Evolutionary conservation across 169 alveolate genomes (phyloP), one percentile per base, ranked within the genome.

Genomic region (Eimeria brunetti): DNA sequence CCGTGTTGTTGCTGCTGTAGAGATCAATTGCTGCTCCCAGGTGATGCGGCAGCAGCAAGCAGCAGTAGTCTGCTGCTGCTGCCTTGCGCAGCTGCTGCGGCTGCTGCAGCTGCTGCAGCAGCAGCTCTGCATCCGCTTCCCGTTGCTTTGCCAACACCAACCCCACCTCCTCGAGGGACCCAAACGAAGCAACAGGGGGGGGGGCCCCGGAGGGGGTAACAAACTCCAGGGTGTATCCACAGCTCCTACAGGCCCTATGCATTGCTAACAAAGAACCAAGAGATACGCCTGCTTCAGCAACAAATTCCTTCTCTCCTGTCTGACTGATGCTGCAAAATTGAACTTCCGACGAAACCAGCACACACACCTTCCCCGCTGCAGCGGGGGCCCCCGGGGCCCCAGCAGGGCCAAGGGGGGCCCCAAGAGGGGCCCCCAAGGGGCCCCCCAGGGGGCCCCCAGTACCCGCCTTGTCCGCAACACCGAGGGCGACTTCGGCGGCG

Each of bases 21-120:
- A 91, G 91, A 67, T 91, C 95, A 3, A 81, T 44, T 60, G 92
- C 91, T 8, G 95, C 95, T n/a, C 95, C 95, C 44, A 91, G 86
- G 49, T 78, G 92, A 64, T 91, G 95, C 11, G 95, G 95, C 38
- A 91, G 30, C 46, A 91, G 95, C 88, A 91, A 69, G 86, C 95
- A 86, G 41, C 64, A 73, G 36, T 78, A 78, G 62, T 81, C 76
- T 51, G 78, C 86, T 46, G 85, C 95, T 69, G 56, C 14, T 56
- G 76, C 91, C 62, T 84, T 84, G 20, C 95, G 67, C 46, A 91
- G 88, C 36, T 73, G 71, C 83, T 44, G 86, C 38, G 95, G 85
- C n/a, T 60, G 62, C 36, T 62, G 69, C 69, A 91, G 95, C 58
- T 38, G 91, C 86, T 91, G 91, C 75, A 44, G 69, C 67, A 80